Conservation (phyloP, 768 basidiomycete species). For the Gymnopilus dilepis region DNA sequence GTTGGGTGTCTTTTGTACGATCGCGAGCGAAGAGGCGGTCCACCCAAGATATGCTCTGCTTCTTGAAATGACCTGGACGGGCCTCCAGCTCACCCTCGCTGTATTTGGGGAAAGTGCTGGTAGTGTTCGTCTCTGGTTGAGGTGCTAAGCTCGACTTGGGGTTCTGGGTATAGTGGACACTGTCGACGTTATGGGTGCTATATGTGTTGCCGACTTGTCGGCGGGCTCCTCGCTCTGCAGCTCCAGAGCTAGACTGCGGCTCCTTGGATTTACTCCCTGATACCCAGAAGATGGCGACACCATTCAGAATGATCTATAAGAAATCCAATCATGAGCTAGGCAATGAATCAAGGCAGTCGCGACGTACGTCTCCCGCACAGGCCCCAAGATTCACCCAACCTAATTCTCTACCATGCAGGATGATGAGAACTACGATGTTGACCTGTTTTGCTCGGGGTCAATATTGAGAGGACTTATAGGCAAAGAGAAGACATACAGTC, state of each 20-base stretch:
- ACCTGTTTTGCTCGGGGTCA: conserved; percentile 19
- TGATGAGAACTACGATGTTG: conserved; percentile 51
- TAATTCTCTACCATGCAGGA: conserved; percentile 49
- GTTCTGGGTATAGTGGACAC: conserved; percentile 8
- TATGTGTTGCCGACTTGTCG: conserved; percentile 12
- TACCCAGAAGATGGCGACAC: conserved; percentile 53
- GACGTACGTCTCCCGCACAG: conserved; percentile 38
- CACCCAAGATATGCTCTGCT: conserved; percentile 19
- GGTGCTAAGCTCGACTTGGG: conserved; percentile 12
- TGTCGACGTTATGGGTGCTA: conserved; percentile 8
- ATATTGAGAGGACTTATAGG: background rate
- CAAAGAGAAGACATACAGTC: conserved; percentile 32
- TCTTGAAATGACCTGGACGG: conserved; percentile 14
- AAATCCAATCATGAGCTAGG: background rate
- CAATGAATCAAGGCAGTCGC: background rate
- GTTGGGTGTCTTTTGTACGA: background rate
- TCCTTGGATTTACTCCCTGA: conserved; percentile 22
- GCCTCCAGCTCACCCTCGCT: conserved; percentile 12
- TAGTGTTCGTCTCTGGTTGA: conserved; percentile 2
- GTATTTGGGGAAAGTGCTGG: conserved; percentile 17
- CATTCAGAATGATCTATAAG: conserved; percentile 50
- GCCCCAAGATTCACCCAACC: conserved; percentile 55
- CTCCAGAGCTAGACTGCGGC: conserved; percentile 11
- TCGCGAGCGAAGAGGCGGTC: conserved; percentile 18
- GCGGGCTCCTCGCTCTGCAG: conserved; percentile 9